Percentiles rank a stretch among this genome's conserved stretches.
These are phyloP conservation scores for Entelexis paramagnoliae DNA, from an alignment of 1,139 yeast species.

Conservation along the genomic window DNA sequence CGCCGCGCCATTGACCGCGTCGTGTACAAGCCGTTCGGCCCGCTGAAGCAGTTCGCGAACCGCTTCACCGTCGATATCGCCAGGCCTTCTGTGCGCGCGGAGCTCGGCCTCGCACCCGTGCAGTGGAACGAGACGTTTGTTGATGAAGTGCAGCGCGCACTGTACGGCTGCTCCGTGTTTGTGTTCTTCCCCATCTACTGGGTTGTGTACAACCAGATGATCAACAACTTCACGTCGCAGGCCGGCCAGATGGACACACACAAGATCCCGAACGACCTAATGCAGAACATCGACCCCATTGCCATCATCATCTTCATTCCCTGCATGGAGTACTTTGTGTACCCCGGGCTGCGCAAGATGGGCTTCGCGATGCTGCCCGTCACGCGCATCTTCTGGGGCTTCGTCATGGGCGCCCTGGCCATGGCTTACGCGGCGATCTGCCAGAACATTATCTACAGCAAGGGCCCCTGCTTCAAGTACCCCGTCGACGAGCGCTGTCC, in stretches of 20 bases:
- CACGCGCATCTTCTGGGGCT: slow-evolving; percentile 65
- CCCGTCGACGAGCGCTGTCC: slow-evolving; percentile 37
- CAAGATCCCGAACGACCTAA: slow-evolving; percentile 55
- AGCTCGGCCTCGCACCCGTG: slow-evolving; percentile 36
- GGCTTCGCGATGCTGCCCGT: slow-evolving; percentile 42
- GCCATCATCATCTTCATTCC: slow-evolving; percentile 56
- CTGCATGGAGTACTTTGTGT: slow-evolving; percentile 43
- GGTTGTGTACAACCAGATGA: slow-evolving; percentile 60
- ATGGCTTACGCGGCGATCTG: slow-evolving; percentile 75
- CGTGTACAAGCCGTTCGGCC: slow-evolving; percentile 10
- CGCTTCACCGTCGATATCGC: slow-evolving; percentile 39
- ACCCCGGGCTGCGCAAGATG: slow-evolving; percentile 46
- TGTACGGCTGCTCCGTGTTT: slow-evolving; percentile 55
- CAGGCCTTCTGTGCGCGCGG: slow-evolving; percentile 41
- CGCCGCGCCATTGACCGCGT: slow-evolving; percentile 6
- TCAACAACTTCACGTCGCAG: slow-evolving; percentile 52
- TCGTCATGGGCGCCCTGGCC: slow-evolving; percentile 56
- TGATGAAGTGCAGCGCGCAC: slow-evolving; percentile 50
- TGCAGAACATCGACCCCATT: slow-evolving; percentile 54
- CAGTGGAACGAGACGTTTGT: slow-evolving; percentile 55
- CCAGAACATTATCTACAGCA: slow-evolving; percentile 59
- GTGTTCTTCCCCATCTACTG: slow-evolving; percentile 54
- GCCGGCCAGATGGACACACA: slow-evolving; percentile 57
- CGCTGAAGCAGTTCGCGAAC: slow-evolving; percentile 17
- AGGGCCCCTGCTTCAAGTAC: slow-evolving; percentile 66